Evolutionary conservation across 192 early-diverging fungal species (phyloP), one percentile per base, ranked within the genome.

Genomic region (Podochytrium sp.): DNA sequence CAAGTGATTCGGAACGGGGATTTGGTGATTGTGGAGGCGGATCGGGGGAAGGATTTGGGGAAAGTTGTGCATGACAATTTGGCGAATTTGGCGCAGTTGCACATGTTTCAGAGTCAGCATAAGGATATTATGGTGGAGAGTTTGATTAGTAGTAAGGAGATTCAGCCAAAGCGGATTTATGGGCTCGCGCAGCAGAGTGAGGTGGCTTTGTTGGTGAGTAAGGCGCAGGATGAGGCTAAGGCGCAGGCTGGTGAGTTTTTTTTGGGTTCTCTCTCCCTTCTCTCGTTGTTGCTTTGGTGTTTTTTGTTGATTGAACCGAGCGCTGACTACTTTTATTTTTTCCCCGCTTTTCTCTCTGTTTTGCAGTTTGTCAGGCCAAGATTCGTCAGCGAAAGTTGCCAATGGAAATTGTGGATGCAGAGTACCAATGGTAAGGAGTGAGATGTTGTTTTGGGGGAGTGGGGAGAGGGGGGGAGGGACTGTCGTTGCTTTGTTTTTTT

Each of bases 401-500:
- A 20, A 99, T 99, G 97, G 89, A 93, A 66, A 91, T 99, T 30
- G 93, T 96, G 0, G 95, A 97, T 76, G 97, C 97, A 25, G 97
- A 99, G 82, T 99, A 94, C 70, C 97, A 99, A 81, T 99, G 96
- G 94, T 93, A 81, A 73, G 78, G 62, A 39, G n/a, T 32, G 27
- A 52, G 59, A 32, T 38, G 32, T 53, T 67, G 30, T 56, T 80
- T 53, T 5, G 14, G 66, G n/a, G n/a, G n/a, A n/a, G n/a, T n/a
- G n/a, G n/a, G n/a, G n/a, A n/a, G n/a, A n/a, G n/a, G n/a, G n/a
- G n/a, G n/a, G n/a, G n/a, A n/a, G n/a, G n/a, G n/a, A n/a, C n/a
- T n/a, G n/a, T n/a, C 10, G 56, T 34, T 51, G 30, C 5, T 32
- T 32, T 4, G 6, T 57, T 25, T 57, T 27, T 57, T 47, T 29